Evolutionary conservation across 1,139 yeast species (phyloP).

Genomic region (Scheffersomyces insectosa): DNA sequence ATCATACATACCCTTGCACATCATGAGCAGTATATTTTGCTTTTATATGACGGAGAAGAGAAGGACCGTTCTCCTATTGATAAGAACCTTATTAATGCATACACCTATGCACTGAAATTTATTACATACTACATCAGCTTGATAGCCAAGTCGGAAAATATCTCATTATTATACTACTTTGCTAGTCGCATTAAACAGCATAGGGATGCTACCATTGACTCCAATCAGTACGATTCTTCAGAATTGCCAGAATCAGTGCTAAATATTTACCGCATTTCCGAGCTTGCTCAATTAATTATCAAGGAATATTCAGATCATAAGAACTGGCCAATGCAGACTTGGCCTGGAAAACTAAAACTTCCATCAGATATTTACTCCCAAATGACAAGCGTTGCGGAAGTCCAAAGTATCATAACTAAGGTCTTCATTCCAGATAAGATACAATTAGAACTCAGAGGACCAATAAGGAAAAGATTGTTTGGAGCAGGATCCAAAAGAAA

Average conservation of each 20-base stretch:
- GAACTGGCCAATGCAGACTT: constrained; percentile 72
- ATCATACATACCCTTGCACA: constrained; percentile 73
- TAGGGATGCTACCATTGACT: constrained; percentile 54
- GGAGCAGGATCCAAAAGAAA: constrained; percentile 14
- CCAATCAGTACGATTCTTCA: constrained; percentile 31
- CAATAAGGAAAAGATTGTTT: constrained; percentile 26
- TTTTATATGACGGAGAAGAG: constrained; percentile 25
- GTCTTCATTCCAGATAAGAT: constrained; percentile 51
- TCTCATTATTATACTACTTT: constrained; percentile 72
- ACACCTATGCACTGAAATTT: constrained; percentile 56
- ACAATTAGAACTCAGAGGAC: constrained; percentile 27
- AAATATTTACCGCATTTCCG: constrained; percentile 67
- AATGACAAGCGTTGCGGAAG: constrained; percentile 47
- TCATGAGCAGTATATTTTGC: constrained; percentile 63
- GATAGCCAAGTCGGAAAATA: constrained; percentile 65
- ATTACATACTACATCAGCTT: constrained; percentile 60
- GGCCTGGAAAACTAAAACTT: constrained; percentile 76
- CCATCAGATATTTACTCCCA: constrained; percentile 67
- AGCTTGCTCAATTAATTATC: constrained; percentile 67
- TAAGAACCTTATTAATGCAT: constrained; percentile 34
- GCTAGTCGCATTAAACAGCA: constrained; percentile 82
- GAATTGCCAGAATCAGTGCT: constrained; percentile 26
- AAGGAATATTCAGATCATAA: constrained; percentile 57
- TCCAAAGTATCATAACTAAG: constrained; percentile 44
- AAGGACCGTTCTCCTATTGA: constrained; percentile 7